Percentiles rank a stretch among this genome's conserved stretches.
phyloP scores from a whole-genome alignment of 1,284 basidiomycete genomes.

The Rhodofomes roseus region DNA sequence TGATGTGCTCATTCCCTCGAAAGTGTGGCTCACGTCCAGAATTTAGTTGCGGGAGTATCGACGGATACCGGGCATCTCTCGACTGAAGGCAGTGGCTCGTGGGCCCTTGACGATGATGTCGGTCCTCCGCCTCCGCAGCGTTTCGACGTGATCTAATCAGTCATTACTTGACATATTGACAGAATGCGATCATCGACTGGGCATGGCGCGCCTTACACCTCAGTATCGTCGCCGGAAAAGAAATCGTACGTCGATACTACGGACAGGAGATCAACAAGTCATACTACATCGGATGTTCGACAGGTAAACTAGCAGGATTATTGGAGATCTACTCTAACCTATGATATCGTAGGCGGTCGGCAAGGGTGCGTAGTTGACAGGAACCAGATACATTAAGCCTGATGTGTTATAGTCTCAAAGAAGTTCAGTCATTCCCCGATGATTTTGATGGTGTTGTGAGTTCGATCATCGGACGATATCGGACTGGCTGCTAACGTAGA shows the following conservation, averaged over 20 bases:
- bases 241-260: slow-evolving; percentile 25
- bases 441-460: slow-evolving; percentile 28
- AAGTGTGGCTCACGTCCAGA: neutral
- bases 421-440: slow-evolving; percentile 25
- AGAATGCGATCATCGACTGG: slow-evolving; percentile 30
- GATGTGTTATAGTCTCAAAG: slow-evolving; percentile 17
- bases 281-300: slow-evolving; percentile 30
- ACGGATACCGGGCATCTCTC: slow-evolving; percentile 26
- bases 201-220: slow-evolving; percentile 26
- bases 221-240: slow-evolving; percentile 24
- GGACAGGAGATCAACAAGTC: slow-evolving; percentile 18
- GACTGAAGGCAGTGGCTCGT: slow-evolving; percentile 14
- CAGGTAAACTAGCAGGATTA: slow-evolving; percentile 11
- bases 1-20: neutral
- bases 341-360: slow-evolving; percentile 18
- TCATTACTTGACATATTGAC: neutral
- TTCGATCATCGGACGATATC: neutral
- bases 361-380: slow-evolving; percentile 18
- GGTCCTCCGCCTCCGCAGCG: neutral
- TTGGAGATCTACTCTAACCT: neutral
- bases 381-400: neutral
- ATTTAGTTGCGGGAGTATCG: slow-evolving; percentile 24
- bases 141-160: neutral
- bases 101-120: slow-evolving; percentile 28
- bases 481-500: too few relatives aligned